Conservation (phyloP, 768 basidiomycete genomes). For the Hygrophoropsis aurantiaca region DNA sequence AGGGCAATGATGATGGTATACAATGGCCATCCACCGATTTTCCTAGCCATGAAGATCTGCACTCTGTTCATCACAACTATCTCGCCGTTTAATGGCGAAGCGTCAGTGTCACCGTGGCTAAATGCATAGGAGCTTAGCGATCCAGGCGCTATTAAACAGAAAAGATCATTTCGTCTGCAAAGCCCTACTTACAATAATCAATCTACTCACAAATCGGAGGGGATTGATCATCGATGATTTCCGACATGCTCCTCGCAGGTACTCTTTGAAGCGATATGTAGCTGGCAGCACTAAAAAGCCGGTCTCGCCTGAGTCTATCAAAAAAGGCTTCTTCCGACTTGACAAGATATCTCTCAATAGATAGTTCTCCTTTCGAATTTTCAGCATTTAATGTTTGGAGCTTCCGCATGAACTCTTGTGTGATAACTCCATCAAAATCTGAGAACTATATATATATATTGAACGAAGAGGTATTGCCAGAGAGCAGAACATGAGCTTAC, state of each 20-base stretch:
- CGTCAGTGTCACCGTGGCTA: conserved; percentile 42
- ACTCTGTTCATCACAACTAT: conserved; percentile 77
- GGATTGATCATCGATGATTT: conserved; percentile 56
- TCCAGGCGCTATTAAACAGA: conserved; percentile 27
- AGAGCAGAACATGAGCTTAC: conserved; percentile 38
- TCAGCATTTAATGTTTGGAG: conserved; percentile 75
- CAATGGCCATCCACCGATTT: conserved; percentile 84
- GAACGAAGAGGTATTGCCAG: conserved; percentile 1
- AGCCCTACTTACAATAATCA: neutral
- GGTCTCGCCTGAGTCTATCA: conserved; percentile 85
- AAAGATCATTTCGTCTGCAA: conserved; percentile 4
- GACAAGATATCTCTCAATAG: conserved; percentile 86
- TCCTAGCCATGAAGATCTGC: conserved; percentile 81
- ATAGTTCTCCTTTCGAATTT: conserved; percentile 88
- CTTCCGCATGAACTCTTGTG: conserved; percentile 85
- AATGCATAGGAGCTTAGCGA: conserved; percentile 56
- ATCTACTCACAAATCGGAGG: conserved; percentile 69
- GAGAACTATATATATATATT: conserved; percentile 66
- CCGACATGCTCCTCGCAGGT: conserved; percentile 75
- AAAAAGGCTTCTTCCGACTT: conserved; percentile 96
- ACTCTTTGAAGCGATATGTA: conserved; percentile 76
- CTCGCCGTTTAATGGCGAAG: conserved; percentile 53
- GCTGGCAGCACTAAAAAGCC: conserved; percentile 79
- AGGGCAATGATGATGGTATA: conserved; percentile 87
- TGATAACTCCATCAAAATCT: conserved; percentile 89